Evolutionary conservation across 768 basidiomycete species (phyloP).

Genomic region (Auricularia heimuer): DNA sequence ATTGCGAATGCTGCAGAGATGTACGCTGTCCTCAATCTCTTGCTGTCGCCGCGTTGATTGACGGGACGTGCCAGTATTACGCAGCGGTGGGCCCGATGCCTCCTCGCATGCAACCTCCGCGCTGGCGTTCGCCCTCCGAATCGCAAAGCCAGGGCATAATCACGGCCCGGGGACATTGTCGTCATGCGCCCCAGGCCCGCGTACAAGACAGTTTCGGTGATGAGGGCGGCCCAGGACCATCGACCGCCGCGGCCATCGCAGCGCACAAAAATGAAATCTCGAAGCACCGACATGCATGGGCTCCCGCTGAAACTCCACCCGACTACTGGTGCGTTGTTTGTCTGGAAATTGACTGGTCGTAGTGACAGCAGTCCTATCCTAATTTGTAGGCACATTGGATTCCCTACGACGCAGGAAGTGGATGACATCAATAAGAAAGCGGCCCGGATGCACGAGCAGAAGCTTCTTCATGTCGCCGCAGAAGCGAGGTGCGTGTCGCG

Average conservation of each 20-base stretch:
- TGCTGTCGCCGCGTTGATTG: neutral
- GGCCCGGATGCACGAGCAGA: conserved; percentile 58
- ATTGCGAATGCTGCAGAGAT: conserved; percentile 75
- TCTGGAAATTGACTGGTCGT: too few relatives aligned
- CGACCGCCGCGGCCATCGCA: conserved; percentile 22
- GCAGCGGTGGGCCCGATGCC: conserved; percentile 66
- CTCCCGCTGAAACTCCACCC: conserved; percentile 64
- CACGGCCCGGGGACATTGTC: conserved; percentile 6
- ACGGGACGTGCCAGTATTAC: conserved; percentile 52
- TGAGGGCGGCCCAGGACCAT: conserved; percentile 18
- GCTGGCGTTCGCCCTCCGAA: conserved; percentile 56
- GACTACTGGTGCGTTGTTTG: conserved; percentile 47
- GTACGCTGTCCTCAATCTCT: conserved; percentile 30
- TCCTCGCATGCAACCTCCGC: conserved; percentile 48
- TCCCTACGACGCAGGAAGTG: conserved; percentile 78
- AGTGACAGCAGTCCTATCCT: neutral
- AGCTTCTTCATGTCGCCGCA: conserved; percentile 45
- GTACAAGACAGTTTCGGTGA: too few relatives aligned
- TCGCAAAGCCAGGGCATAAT: conserved; percentile 15
- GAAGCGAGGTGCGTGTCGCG: conserved; percentile 41
- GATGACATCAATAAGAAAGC: conserved; percentile 67
- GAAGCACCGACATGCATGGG: conserved; percentile 64
- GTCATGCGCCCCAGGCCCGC: too few relatives aligned
- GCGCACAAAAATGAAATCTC: conserved; percentile 65
- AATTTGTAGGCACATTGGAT: conserved; percentile 55